These are phyloP conservation scores for Pseudozyma sp. DNA, from an alignment of 1,284 basidiomycete genomes.

Conservation along the genomic window DNA sequence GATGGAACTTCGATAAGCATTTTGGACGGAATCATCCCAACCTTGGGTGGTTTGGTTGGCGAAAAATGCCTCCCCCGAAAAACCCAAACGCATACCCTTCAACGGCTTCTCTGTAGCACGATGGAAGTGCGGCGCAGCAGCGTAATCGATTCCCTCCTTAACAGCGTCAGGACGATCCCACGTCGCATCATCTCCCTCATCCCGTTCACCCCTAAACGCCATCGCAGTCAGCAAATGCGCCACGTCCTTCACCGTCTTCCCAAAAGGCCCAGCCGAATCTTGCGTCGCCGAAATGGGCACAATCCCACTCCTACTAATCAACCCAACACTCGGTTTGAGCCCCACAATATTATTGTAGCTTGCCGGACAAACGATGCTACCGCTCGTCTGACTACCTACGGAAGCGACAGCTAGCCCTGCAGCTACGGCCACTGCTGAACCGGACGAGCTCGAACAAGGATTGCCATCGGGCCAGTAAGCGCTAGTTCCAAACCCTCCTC, in stretches of 20 bases:
- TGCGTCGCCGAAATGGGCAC: slow-evolving; percentile 44
- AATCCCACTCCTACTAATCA: slow-evolving; percentile 40
- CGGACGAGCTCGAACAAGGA: slow-evolving; percentile 77
- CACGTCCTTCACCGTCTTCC: slow-evolving; percentile 41
- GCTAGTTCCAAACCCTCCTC: slow-evolving; percentile 76
- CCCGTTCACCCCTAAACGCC: slow-evolving; percentile 26
- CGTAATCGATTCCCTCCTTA: slow-evolving; percentile 25
- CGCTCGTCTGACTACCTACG: slow-evolving; percentile 75
- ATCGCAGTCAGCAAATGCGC: slow-evolving; percentile 45
- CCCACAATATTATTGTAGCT: slow-evolving; percentile 51
- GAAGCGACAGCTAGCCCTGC: slow-evolving; percentile 76
- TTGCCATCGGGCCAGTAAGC: slow-evolving; percentile 76
- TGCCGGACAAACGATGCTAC: slow-evolving; percentile 46
- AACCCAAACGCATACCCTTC: slow-evolving; percentile 20
- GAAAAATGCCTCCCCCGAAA: slow-evolving; percentile 26
- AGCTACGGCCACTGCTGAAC: slow-evolving; percentile 75
- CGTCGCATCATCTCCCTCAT: slow-evolving; percentile 39
- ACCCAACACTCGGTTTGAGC: slow-evolving; percentile 48
- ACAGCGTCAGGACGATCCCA: slow-evolving; percentile 25
- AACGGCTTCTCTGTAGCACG: slow-evolving; percentile 6
- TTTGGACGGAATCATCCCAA: slow-evolving; percentile 20
- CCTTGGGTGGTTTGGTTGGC: slow-evolving; percentile 29
- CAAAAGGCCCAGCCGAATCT: slow-evolving; percentile 46
- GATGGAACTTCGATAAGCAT: slow-evolving; percentile 26
- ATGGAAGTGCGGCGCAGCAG: slow-evolving; percentile 19